A percentile compares a stretch with the other conserved stretches of the same genome.
These are phyloP conservation scores for Coprinopsis marcescibilis DNA, from an alignment of 768 basidiomycete species.

Conservation along the genomic window DNA sequence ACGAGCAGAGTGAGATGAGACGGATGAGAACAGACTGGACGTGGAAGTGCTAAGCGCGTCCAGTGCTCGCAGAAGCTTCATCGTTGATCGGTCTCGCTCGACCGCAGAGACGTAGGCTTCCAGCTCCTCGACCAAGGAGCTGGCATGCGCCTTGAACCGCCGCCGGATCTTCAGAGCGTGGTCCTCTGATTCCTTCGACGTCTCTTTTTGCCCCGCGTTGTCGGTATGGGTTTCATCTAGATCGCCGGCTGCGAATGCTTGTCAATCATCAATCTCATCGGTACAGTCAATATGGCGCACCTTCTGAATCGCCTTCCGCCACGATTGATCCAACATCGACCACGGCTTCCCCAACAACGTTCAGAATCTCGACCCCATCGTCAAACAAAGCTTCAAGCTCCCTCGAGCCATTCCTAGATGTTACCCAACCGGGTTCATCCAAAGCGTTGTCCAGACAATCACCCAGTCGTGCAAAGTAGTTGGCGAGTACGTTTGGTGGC, in stretches of 20 bases:
- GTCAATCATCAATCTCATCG: too few species aligned
- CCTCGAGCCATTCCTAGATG: slow-evolving; percentile 14
- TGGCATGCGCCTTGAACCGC: slow-evolving; percentile 12
- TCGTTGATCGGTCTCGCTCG: slow-evolving; percentile 20
- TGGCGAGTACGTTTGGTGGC: slow-evolving; percentile 10
- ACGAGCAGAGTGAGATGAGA: neutral
- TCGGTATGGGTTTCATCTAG: too few species aligned
- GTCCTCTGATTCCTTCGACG: slow-evolving; percentile 10
- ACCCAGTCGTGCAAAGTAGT: slow-evolving; percentile 19
- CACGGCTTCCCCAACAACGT: slow-evolving; percentile 16
- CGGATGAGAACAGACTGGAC: slow-evolving; percentile 9
- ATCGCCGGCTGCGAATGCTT: too few species aligned
- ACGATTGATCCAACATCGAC: slow-evolving; percentile 14
- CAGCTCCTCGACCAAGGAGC: slow-evolving; percentile 14
- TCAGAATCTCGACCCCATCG: slow-evolving; percentile 18
- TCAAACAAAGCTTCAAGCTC: slow-evolving; percentile 17
- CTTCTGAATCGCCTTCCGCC: too few species aligned
- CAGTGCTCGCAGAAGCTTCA: slow-evolving; percentile 17
- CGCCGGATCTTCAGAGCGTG: slow-evolving; percentile 11
- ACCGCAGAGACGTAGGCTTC: slow-evolving; percentile 17
- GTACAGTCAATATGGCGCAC: too few species aligned
- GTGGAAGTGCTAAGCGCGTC: slow-evolving; percentile 14
- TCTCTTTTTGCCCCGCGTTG: neutral
- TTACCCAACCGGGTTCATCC: slow-evolving; percentile 20
- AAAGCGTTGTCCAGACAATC: slow-evolving; percentile 19